Base-by-base conservation (phyloP, 2,329 filamentous ascomycete species). In the Kalmusia sp. region DNA sequence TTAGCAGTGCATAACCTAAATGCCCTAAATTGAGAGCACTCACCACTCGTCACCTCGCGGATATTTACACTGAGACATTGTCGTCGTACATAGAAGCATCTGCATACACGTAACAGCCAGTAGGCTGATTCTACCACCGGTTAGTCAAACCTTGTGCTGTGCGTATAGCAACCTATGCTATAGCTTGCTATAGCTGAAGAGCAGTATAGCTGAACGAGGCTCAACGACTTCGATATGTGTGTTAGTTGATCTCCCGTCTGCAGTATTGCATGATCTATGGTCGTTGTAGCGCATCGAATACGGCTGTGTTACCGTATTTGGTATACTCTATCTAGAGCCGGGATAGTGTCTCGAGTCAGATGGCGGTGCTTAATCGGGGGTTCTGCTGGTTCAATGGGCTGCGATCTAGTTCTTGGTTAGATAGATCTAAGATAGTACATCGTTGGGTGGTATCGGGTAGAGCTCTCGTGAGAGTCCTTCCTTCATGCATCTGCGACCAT, bases 121-220 rank as follows among this genome's bases (percentile, higher is more conserved):
- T 19, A 24, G 30, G 30, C 28, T 4, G 35, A 15, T 45, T 46
- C 30, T 46, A 8, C 43, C 43, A 46, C 43, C 43, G 43, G 43
- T 22, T 46, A 17, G n/a, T n/a, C 24, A n/a, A 15, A 34, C 28
- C 19, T 17, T 14, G 15, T 35, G 21, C 17, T 35, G 11, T 8
- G 12, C 8, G 30, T 27, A 46, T 35, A 46, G 14, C 25, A 4
- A 19, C 3, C n/a, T 30, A 17, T 46, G 43, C 21, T 46, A 34
- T 35, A 46, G n/a, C n/a, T n/a, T n/a, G n/a, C n/a, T n/a, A n/a
- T n/a, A n/a, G n/a, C n/a, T n/a, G n/a, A n/a, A n/a, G n/a, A n/a
- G n/a, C n/a, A n/a, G n/a, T n/a, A n/a, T n/a, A n/a, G 19, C 21
- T 46, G 30, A 4, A 27, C 19, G 11, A 11, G 27, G 11, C 11